A percentile compares a stretch with the other conserved stretches of the same genome.
Evolutionary conservation across 1,284 basidiomycete species (phyloP).

Genomic region (Pascua sp.): DNA sequence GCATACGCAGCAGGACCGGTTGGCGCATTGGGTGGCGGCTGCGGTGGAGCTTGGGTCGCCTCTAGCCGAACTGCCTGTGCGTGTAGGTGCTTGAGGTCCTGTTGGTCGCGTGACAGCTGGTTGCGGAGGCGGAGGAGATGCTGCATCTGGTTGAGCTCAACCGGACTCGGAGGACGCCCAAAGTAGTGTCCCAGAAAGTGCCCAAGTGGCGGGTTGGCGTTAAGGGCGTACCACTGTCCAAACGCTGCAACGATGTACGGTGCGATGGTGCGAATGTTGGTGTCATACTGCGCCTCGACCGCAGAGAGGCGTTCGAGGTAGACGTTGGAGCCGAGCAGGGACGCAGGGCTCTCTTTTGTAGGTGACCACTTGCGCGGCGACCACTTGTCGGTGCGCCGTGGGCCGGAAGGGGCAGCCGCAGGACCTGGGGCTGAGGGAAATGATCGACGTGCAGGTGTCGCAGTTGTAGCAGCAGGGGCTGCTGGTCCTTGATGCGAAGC

Average conservation of each 20-base stretch:
- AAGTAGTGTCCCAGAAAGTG: constrained; percentile 41
- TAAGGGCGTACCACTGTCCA: constrained; percentile 31
- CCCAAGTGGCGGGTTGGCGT: constrained; percentile 22
- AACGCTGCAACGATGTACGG: constrained; percentile 43
- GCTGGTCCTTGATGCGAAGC: neutral
- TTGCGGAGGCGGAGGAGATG: constrained; percentile 22
- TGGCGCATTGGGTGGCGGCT: neutral
- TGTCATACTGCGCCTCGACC: constrained; percentile 24
- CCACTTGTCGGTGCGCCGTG: neutral
- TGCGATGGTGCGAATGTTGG: constrained; percentile 24
- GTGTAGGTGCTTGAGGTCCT: constrained; percentile 20
- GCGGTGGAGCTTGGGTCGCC: neutral
- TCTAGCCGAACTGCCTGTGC: constrained; percentile 10
- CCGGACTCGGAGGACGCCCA: constrained; percentile 25
- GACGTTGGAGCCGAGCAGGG: neutral
- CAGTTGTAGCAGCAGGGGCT: no score
- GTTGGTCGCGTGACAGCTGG: constrained; percentile 23
- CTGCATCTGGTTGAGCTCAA: constrained; percentile 36
- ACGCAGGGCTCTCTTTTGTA: neutral
- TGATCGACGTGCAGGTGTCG: no score
- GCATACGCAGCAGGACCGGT: neutral
- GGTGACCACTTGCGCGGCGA: neutral
- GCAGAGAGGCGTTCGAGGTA: constrained; percentile 24
- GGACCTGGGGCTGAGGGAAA: no score
- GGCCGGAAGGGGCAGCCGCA: no score